A percentile compares a stretch with the other conserved stretches of the same genome.
These are phyloP conservation scores for Termitomyces sp. DNA, from an alignment of 768 basidiomycete species.

Conservation along the genomic window DNA sequence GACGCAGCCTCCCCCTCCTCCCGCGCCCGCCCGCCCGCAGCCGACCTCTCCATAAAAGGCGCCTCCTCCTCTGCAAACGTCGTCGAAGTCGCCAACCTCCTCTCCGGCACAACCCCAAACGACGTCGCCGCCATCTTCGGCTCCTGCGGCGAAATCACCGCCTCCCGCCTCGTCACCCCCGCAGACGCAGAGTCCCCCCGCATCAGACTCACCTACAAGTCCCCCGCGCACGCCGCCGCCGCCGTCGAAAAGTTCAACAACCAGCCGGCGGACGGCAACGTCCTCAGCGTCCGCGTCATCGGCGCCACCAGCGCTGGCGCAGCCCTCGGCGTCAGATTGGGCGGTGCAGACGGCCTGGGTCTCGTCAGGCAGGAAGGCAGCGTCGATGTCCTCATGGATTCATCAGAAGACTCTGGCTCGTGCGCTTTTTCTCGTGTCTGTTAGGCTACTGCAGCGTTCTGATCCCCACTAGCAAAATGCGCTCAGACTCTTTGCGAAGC, in stretches of 20 bases:
- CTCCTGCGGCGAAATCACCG: conserved; percentile 63
- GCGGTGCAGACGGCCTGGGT: conserved; percentile 45
- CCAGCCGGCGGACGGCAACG: conserved; percentile 78
- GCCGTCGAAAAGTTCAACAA: conserved; percentile 75
- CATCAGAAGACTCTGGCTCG: conserved; percentile 40
- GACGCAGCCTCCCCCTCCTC: conserved; percentile 37
- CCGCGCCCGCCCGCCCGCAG: no score
- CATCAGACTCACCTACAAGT: conserved; percentile 73
- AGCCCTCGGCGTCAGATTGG: conserved; percentile 52
- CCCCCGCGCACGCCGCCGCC: conserved; percentile 49
- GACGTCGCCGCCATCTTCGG: conserved; percentile 87
- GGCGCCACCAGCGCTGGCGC: conserved; percentile 45
- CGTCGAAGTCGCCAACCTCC: conserved; percentile 70
- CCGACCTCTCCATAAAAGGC: conserved; percentile 57
- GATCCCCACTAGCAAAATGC: conserved; percentile 59
- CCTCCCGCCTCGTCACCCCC: conserved; percentile 29
- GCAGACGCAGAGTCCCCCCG: conserved; percentile 29
- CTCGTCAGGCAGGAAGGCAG: conserved; percentile 47
- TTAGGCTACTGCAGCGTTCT: neutral
- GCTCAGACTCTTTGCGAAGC: conserved; percentile 66
- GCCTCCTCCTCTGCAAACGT: conserved; percentile 59
- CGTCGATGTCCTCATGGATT: conserved; percentile 58
- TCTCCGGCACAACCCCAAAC: conserved; percentile 70
- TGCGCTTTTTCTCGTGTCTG: conserved; percentile 29
- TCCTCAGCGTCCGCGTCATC: conserved; percentile 58